Percentiles rank a stretch among this genome's conserved stretches.
These are phyloP conservation scores for Jamesozyma hellenica DNA, from an alignment of 805 yeast genomes.

Conservation along the genomic window DNA sequence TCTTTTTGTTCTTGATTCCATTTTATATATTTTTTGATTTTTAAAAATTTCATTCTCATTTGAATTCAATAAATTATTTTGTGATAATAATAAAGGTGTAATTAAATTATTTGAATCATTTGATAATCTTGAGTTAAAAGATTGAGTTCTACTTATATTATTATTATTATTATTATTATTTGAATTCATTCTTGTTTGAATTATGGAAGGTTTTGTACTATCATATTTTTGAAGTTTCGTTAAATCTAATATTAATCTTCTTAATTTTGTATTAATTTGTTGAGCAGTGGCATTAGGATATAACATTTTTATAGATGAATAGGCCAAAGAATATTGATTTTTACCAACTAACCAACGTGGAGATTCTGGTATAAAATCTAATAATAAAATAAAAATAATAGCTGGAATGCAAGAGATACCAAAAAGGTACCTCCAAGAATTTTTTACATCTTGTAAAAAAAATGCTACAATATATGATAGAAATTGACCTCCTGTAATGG, in stretches of 20 bases:
- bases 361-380: conserved; percentile 41
- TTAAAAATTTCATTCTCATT: not conserved
- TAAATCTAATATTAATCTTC: conserved; percentile 39
- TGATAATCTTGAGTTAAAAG: not conserved
- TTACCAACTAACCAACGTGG: conserved; percentile 37
- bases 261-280: conserved; percentile 38
- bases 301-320: conserved; percentile 36
- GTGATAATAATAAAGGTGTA: conserved; percentile 1
- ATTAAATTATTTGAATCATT: not conserved
- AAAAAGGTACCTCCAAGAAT: conserved; percentile 34
- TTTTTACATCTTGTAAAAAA: conserved; percentile 16
- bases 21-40: conserved; percentile 9
- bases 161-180: too few species aligned
- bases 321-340: conserved; percentile 29
- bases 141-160: not conserved
- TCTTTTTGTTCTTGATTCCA: conserved; percentile 29
- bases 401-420: conserved; percentile 36
- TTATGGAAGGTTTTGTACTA: not conserved
- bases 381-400: conserved; percentile 27
- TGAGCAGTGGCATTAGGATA: conserved; percentile 34
- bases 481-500: conserved; percentile 44
- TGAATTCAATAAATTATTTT: not conserved
- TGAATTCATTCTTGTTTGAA: not conserved
- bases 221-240: conserved; percentile 22
- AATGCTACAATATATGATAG: conserved; percentile 35